Evolutionary conservation across 768 basidiomycete species (phyloP), one percentile per base, ranked within the genome.

Genomic region (Porpolomopsis calyptriformis): DNA sequence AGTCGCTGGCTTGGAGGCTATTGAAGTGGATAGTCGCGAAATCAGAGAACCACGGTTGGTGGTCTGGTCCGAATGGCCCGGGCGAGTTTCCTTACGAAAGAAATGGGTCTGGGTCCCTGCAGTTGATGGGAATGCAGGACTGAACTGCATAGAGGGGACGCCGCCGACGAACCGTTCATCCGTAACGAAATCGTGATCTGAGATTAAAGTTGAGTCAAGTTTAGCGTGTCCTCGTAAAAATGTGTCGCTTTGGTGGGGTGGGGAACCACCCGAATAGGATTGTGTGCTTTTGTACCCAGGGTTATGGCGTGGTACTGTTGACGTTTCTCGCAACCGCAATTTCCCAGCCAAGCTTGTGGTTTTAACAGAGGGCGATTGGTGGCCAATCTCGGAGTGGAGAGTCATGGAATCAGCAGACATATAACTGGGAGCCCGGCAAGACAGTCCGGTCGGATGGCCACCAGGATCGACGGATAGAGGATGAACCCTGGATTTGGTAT

Each of bases 31-130:
- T 43, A 75, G 55, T 22, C 65, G 61, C 22, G 76, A 76, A 14
- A 78, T 64, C 51, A 78, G 68, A 7, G 77, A 77, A 40, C 60
- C 59, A 53, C 71, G 76, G 56, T 57, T 73, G 16, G 61, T 62
- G 2, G 77, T 78, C 45, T 69, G 61, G 4, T 66, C 51, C 4
- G 78, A 78, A 31, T 62, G 54, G 23, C 49, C 52, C 40, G 47
- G 48, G 23, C 52, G 53, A 12, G 52, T 47, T 12, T 51, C 50
- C n/a, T 52, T 40, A 31, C 26, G 39, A 20, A 33, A 26, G 20
- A 31, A 31, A 31, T 36, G 26, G 3, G 18, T 24, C n/a, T 47
- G 38, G 18, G 36, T 20, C 8, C 25, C 36, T 8, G 38, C 49
- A 9, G 57, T 55, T 19, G 60, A 62, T 2, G 59, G 55, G 8